phyloP scores from a whole-genome alignment of 2,329 filamentous ascomycete species.

The Coniochaeta hoffmannii region DNA sequence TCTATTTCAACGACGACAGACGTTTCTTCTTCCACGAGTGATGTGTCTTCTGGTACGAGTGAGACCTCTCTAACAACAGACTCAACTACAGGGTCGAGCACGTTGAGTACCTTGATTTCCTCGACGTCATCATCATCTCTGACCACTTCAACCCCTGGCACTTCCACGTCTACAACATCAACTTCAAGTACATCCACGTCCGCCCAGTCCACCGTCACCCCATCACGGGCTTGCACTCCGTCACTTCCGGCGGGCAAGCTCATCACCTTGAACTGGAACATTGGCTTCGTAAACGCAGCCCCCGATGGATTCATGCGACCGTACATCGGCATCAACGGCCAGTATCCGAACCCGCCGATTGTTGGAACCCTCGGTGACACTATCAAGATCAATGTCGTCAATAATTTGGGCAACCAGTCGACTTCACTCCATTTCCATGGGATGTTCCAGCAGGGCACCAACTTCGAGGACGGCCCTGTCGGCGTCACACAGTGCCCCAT shows the following conservation, averaged over 20 bases:
- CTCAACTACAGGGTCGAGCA: neutral
- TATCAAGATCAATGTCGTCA: constrained; percentile 48
- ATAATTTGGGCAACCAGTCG: constrained; percentile 51
- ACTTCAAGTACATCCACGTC: neutral
- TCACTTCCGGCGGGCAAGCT: neutral
- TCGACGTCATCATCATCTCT: neutral
- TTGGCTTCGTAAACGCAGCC: constrained; percentile 62
- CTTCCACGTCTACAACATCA: neutral
- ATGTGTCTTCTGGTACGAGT: neutral
- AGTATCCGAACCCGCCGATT: constrained; percentile 67
- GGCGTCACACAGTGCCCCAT: constrained; percentile 62
- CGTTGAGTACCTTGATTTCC: neutral
- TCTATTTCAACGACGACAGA: neutral
- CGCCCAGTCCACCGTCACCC: neutral
- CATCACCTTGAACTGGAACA: constrained; percentile 55
- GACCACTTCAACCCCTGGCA: neutral
- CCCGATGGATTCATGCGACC: constrained; percentile 60
- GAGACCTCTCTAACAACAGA: neutral
- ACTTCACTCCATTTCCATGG: constrained; percentile 65
- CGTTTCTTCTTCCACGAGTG: neutral
- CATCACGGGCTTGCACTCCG: neutral
- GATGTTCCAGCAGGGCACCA: constrained; percentile 58
- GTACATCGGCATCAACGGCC: constrained; percentile 67
- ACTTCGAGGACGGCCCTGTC: constrained; percentile 61
- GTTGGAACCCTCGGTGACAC: constrained; percentile 54